These are phyloP conservation scores for Aspergillus sp. DNA, from an alignment of 2,329 filamentous ascomycete genomes.

Conservation along the genomic window DNA sequence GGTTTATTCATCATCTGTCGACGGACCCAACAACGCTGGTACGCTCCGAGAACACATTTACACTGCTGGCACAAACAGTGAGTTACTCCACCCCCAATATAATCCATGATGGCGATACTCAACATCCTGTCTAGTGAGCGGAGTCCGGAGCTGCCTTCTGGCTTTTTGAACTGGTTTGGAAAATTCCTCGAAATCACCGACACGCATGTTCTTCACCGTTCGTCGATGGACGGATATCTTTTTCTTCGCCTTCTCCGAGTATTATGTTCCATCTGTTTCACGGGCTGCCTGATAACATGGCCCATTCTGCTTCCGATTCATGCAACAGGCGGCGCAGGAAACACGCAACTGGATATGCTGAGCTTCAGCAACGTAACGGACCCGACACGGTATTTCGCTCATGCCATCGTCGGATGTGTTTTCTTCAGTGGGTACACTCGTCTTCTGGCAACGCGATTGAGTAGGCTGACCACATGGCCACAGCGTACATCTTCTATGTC, in stretches of 20 bases:
- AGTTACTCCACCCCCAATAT: conserved; percentile 2
- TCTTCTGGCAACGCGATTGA: not conserved
- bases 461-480: not conserved
- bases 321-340: conserved; percentile 65
- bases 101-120: not conserved
- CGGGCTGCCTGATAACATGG: conserved; percentile 78
- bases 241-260: conserved; percentile 84
- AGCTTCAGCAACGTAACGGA: conserved; percentile 69
- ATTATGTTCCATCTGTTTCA: conserved; percentile 67
- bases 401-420: conserved; percentile 67
- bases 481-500: conserved; percentile 73
- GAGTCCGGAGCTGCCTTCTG: conserved; percentile 41
- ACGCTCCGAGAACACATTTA: conserved; percentile 38
- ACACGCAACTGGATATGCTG: conserved; percentile 65
- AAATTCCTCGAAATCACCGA: conserved; percentile 55
- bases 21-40: conserved; percentile 40
- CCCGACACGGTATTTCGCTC: conserved; percentile 66
- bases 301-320: conserved; percentile 84
- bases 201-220: conserved; percentile 77
- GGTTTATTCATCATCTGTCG: conserved; percentile 42
- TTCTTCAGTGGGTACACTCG: conserved; percentile 55
- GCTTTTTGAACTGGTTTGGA: conserved; percentile 50
- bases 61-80: conserved; percentile 38
- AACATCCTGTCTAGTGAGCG: conserved; percentile 31
- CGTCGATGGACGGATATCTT: conserved; percentile 85